Percentiles rank a stretch among this genome's conserved stretches.
Evolutionary conservation across 495 filamentous ascomycete genomes (phyloP).

Genomic region (Immersiella caudata): DNA sequence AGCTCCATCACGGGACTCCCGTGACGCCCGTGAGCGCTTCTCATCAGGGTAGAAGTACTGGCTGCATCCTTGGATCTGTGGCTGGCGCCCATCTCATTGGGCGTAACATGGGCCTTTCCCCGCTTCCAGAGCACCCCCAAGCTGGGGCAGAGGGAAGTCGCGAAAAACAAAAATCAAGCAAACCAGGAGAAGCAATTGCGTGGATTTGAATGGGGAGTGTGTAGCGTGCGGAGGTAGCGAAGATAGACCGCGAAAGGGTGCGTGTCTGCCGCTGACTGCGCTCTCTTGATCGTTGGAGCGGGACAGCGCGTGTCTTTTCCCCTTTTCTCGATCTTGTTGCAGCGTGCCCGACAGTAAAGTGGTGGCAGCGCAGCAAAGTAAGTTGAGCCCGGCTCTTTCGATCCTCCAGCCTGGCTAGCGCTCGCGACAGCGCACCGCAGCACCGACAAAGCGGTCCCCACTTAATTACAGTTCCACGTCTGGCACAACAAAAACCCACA

Average conservation of each 20-base stretch:
- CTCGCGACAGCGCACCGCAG: neutral
- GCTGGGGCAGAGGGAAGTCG: neutral
- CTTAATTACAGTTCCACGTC: conserved; percentile 38
- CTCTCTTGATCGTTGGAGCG: neutral
- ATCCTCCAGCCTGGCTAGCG: neutral
- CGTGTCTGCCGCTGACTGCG: neutral
- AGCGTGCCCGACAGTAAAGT: neutral
- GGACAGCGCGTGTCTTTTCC: neutral
- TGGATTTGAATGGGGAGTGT: conserved; percentile 8
- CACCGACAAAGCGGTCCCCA: conserved; percentile 31
- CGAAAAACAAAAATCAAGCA: neutral
- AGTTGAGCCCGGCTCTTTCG: conserved; percentile 15
- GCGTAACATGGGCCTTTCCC: neutral
- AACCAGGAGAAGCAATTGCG: conserved; percentile 11
- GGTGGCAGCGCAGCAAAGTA: neutral
- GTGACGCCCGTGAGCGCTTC: conserved; percentile 8
- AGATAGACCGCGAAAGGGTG: neutral
- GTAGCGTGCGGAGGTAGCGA: neutral
- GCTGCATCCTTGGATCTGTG: neutral
- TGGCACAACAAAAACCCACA: conserved; percentile 33
- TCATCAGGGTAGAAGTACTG: conserved; percentile 8
- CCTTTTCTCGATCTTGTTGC: neutral
- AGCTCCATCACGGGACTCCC: too few relatives aligned
- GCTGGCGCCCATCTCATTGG: conserved; percentile 9
- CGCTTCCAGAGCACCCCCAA: conserved; percentile 19